Evolutionary conservation across 345 rosid genomes (phyloP).

Genomic region (Iberis pinnata): DNA sequence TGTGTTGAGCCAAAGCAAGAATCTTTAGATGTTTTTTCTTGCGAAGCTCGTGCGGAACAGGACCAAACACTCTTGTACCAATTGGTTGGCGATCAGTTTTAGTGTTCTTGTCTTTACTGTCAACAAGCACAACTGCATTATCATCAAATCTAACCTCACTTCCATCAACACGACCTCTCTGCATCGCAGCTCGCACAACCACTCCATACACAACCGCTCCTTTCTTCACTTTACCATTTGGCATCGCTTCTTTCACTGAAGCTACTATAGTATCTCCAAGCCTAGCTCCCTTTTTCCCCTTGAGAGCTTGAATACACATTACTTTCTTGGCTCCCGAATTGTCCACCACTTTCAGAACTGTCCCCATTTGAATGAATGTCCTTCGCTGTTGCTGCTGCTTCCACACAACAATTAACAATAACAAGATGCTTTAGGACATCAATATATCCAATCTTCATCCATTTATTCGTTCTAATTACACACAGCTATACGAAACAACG

Average conservation of each 20-base stretch:
- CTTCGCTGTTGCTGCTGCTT: constrained; percentile 48
- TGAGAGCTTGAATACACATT: constrained; percentile 78
- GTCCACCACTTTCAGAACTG: constrained; percentile 77
- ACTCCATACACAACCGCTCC: constrained; percentile 75
- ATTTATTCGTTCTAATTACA: not conserved
- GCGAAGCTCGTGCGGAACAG: constrained; percentile 92
- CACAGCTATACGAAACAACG: not conserved
- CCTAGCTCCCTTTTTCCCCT: constrained; percentile 71
- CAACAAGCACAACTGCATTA: constrained; percentile 75
- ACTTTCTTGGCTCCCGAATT: constrained; percentile 87
- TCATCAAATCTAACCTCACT: constrained; percentile 87
- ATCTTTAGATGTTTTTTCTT: constrained; percentile 80
- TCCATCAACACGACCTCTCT: constrained; percentile 78
- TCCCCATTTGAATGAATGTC: constrained; percentile 89
- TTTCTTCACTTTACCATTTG: constrained; percentile 92
- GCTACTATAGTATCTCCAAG: constrained; percentile 78
- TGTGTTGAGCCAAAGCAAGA: constrained; percentile 72
- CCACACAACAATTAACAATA: not conserved
- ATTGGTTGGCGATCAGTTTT: constrained; percentile 59
- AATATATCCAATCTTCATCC: not conserved
- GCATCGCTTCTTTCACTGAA: constrained; percentile 85
- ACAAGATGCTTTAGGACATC: not conserved
- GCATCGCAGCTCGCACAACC: constrained; percentile 88
- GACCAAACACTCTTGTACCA: constrained; percentile 81
- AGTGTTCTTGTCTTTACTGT: constrained; percentile 29